Conservation (phyloP, 2,329 filamentous ascomycete genomes). For the Verticillium longisporum region DNA sequence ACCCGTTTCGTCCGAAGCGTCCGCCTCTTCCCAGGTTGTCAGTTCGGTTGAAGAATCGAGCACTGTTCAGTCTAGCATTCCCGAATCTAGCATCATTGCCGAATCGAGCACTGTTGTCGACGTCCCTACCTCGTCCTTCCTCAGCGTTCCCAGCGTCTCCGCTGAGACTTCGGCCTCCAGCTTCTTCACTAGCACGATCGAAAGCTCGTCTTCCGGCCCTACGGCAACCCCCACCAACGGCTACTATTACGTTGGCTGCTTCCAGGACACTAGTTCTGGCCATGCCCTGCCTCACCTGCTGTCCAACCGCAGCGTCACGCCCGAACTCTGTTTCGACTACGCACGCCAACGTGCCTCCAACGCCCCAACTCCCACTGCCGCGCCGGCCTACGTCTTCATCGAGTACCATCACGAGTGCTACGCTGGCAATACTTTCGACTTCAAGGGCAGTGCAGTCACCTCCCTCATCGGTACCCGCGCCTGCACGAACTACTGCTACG, state of each 20-base stretch:
- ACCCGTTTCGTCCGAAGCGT: not conserved
- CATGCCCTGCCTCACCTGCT: slow-evolving; percentile 23
- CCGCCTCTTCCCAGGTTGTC: slow-evolving; percentile 1
- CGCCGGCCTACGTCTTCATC: slow-evolving; percentile 18
- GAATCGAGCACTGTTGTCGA: not conserved
- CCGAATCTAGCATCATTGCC: not conserved
- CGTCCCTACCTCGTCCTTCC: slow-evolving; percentile 1
- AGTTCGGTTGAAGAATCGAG: slow-evolving; percentile 1
- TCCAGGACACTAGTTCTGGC: slow-evolving; percentile 15
- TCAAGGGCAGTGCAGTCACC: slow-evolving; percentile 14
- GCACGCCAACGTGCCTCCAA: slow-evolving; percentile 19
- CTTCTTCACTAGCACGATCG: not conserved
- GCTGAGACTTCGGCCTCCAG: slow-evolving; percentile 6
- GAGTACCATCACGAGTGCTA: slow-evolving; percentile 28
- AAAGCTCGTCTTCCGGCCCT: slow-evolving; percentile 3
- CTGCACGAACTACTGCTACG: slow-evolving; percentile 21
- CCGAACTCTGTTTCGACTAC: slow-evolving; percentile 23
- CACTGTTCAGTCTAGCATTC: not conserved
- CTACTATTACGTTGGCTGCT: slow-evolving; percentile 23
- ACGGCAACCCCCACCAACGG: slow-evolving; percentile 15
- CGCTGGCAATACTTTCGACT: slow-evolving; percentile 16
- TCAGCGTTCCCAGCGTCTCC: slow-evolving; percentile 5
- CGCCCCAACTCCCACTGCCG: slow-evolving; percentile 17
- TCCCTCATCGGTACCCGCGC: slow-evolving; percentile 19
- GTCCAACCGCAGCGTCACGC: slow-evolving; percentile 23